These are phyloP conservation scores for Castanea sativa DNA, from an alignment of 306 rosid genomes.

Conservation along the genomic window DNA sequence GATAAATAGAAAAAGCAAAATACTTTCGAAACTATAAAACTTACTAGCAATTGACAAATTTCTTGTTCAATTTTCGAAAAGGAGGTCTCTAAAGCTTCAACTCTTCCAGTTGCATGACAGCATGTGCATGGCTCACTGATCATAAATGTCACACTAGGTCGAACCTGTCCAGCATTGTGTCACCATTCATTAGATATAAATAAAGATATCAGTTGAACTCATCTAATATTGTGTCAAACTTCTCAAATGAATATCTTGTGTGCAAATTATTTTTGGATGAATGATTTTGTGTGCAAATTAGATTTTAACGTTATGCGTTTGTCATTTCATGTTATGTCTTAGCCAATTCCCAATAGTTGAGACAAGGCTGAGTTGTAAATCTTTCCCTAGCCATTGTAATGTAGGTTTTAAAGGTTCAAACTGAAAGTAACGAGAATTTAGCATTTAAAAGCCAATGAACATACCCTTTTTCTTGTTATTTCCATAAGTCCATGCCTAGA, in stretches of 20 bases:
- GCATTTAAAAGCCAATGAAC: slow-evolving; percentile 22
- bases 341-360: slow-evolving; percentile 10
- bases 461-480: slow-evolving; percentile 95
- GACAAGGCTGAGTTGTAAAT: slow-evolving; percentile 14
- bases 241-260: background rate
- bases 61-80: slow-evolving; percentile 96
- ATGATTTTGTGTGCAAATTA: background rate
- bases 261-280: background rate
- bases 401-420: slow-evolving; percentile 7
- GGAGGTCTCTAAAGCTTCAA: slow-evolving; percentile 92
- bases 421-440: slow-evolving; percentile 9
- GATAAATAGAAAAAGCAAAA: background rate
- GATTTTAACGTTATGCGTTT: background rate
- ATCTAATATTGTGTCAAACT: background rate
- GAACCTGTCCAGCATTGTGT: slow-evolving; percentile 63
- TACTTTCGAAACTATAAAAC: slow-evolving; percentile 15
- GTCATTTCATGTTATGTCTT: slow-evolving; percentile 5
- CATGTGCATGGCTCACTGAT: slow-evolving; percentile 89
- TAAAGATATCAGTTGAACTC: background rate
- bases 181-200: slow-evolving; percentile 20
- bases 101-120: slow-evolving; percentile 97
- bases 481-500: slow-evolving; percentile 97
- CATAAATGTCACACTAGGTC: slow-evolving; percentile 98
- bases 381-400: slow-evolving; percentile 6
- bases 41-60: slow-evolving; percentile 81